These are phyloP conservation scores for Salix koriyanagi DNA, from an alignment of 345 rosid genomes.

Conservation along the genomic window DNA sequence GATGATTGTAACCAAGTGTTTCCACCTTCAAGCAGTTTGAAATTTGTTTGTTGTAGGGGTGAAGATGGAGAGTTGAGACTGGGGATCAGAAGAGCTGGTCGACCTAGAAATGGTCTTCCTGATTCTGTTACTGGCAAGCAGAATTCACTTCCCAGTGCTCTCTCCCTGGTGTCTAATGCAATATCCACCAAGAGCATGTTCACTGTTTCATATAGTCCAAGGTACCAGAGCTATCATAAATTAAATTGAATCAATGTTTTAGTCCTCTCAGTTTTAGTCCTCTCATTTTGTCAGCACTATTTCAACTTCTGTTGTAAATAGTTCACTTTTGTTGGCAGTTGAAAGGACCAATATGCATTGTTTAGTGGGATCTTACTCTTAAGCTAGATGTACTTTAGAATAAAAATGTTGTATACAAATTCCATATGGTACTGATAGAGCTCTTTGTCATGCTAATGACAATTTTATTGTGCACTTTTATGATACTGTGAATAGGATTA, in stretches of 20 bases:
- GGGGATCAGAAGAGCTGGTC: conserved; percentile 70
- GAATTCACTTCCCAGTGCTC: conserved; percentile 44
- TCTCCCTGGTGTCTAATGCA: conserved; percentile 66
- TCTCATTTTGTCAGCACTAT: not conserved
- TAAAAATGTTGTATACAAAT: not conserved
- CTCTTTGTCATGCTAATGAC: not conserved
- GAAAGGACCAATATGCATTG: not conserved
- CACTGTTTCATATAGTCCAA: conserved; percentile 77
- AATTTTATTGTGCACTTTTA: not conserved
- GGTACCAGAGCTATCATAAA: conserved; percentile 37
- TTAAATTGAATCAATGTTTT: not conserved
- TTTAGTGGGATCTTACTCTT: not conserved
- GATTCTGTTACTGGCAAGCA: conserved; percentile 52
- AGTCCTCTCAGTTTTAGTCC: not conserved
- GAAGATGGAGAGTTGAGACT: conserved; percentile 76
- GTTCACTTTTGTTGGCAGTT: not conserved
- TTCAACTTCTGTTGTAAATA: not conserved
- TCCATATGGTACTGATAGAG: not conserved
- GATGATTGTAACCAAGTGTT: not conserved
- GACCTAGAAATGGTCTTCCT: conserved; percentile 78
- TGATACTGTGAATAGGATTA: not conserved
- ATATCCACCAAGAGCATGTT: conserved; percentile 59
- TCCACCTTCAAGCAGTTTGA: not conserved
- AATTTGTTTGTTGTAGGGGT: conserved; percentile 43
- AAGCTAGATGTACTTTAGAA: not conserved